phyloP scores from a whole-genome alignment of 1,284 basidiomycete species.

The Neonothopanus nambi region DNA sequence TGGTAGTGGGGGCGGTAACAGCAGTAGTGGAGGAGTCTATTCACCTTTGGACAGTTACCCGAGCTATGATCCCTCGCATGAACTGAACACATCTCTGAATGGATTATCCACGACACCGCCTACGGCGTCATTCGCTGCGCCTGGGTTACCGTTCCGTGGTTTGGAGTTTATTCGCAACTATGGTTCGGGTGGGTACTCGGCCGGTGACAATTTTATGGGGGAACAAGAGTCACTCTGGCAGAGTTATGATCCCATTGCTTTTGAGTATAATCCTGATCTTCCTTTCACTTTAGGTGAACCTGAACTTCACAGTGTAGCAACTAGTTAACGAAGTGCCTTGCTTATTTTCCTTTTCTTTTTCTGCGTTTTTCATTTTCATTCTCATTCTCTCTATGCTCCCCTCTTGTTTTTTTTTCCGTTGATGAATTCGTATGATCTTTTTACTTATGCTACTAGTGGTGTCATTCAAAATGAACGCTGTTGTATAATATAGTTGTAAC shows the following conservation, averaged over 20 bases:
- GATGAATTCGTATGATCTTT: neutral
- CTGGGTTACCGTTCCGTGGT: slow-evolving; percentile 76
- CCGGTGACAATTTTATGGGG: slow-evolving; percentile 41
- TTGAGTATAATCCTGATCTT: slow-evolving; percentile 72
- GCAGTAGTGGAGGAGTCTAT: slow-evolving; percentile 32
- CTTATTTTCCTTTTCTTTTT: neutral
- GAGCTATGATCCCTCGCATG: slow-evolving; percentile 40
- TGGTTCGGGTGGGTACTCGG: slow-evolving; percentile 35
- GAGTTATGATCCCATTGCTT: slow-evolving; percentile 68
- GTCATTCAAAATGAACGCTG: slow-evolving; percentile 4
- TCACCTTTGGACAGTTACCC: slow-evolving; percentile 51
- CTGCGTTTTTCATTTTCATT: neutral
- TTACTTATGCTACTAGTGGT: neutral
- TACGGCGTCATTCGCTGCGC: slow-evolving; percentile 59
- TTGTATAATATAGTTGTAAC: slow-evolving; percentile 1
- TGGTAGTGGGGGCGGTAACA: slow-evolving; percentile 39
- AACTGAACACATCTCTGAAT: slow-evolving; percentile 34
- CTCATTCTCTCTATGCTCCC: neutral
- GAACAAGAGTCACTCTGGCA: slow-evolving; percentile 74
- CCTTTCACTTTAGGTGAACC: slow-evolving; percentile 59
- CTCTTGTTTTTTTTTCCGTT: neutral
- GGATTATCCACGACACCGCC: slow-evolving; percentile 58
- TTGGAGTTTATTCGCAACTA: slow-evolving; percentile 80
- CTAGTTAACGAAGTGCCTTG: slow-evolving; percentile 20
- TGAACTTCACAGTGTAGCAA: slow-evolving; percentile 34